Conservation (phyloP, 1,284 basidiomycete species). For the Meripilus lineatus region DNA sequence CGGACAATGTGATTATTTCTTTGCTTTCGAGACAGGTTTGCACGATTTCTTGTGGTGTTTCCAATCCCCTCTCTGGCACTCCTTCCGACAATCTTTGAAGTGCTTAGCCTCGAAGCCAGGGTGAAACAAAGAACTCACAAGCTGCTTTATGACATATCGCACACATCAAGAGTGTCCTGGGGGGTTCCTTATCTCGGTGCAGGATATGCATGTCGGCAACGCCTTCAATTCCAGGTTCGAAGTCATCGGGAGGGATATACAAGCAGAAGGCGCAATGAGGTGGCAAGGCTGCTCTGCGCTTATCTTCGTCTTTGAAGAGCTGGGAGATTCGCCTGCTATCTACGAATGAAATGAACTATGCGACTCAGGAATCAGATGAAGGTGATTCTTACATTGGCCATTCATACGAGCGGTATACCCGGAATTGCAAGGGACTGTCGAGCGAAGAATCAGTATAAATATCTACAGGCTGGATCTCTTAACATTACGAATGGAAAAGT, state of each 20-base stretch:
- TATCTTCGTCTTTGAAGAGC: conserved; percentile 5
- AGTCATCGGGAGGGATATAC: conserved; percentile 5
- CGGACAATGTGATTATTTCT: too few species aligned
- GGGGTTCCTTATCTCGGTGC: conserved; percentile 1
- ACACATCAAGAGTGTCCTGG: conserved; percentile 4
- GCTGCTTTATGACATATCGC: conserved; percentile 1
- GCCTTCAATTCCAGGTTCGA: conserved; percentile 3
- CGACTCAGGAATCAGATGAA: too few species aligned
- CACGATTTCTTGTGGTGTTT: conserved; percentile 1
- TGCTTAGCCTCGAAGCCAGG: too few species aligned
- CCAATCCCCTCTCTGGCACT: conserved; percentile 1
- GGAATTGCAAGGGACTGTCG: background rate
- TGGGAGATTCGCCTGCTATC: conserved; percentile 3
- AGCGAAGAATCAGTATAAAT: too few species aligned
- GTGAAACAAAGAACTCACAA: conserved; percentile 3
- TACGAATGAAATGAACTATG: background rate
- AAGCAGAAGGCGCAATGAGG: conserved; percentile 5
- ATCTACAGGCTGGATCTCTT: too few species aligned
- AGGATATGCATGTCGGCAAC: background rate
- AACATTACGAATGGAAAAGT: too few species aligned
- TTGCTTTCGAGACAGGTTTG: background rate
- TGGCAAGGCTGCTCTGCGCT: background rate
- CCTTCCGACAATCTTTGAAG: background rate
- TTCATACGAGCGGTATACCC: conserved; percentile 4
- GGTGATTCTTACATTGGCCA: conserved; percentile 5